These are phyloP conservation scores for Strigomonas galati DNA, from an alignment of 208 protist species.

Conservation along the genomic window DNA sequence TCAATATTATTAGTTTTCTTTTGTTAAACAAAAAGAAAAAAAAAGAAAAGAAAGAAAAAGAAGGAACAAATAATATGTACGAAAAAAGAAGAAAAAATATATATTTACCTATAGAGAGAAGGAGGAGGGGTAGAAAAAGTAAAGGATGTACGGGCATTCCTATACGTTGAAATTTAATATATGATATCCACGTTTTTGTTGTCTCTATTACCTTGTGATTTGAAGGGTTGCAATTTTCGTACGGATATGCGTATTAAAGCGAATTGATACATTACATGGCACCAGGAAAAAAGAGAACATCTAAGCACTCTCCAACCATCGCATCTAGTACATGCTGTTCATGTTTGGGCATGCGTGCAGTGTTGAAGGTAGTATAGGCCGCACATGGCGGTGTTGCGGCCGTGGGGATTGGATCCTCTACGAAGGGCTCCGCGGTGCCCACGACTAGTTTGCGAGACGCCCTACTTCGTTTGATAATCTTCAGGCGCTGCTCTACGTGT, in stretches of 20 bases:
- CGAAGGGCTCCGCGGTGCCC: conserved; percentile 8
- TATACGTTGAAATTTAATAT: too few relatives aligned
- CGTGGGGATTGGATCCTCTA: neutral
- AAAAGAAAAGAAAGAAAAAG: conserved; percentile 12
- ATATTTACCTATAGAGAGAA: neutral
- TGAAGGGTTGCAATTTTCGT: too few relatives aligned
- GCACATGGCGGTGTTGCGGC: conserved; percentile 34
- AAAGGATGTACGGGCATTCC: too few relatives aligned
- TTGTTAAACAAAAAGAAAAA: conserved; percentile 14
- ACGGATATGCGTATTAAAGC: too few relatives aligned
- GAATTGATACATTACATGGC: neutral
- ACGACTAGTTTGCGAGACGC: conserved; percentile 8
- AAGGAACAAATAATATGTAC: conserved; percentile 11
- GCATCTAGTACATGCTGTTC: conserved; percentile 78
- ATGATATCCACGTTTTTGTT: too few relatives aligned
- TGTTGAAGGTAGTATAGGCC: conserved; percentile 64
- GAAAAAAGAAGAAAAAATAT: conserved; percentile 14
- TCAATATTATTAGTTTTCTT: neutral
- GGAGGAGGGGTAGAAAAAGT: neutral
- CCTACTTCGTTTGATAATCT: conserved; percentile 72
- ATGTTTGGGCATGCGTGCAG: conserved; percentile 48
- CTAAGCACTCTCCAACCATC: conserved; percentile 52
- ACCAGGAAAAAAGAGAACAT: conserved; percentile 56
- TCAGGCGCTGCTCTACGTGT: conserved; percentile 71
- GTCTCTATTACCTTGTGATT: too few relatives aligned